A percentile compares a stretch with the other conserved stretches of the same genome.
phyloP scores from a whole-genome alignment of 1,284 basidiomycete species.

The Coniferiporia weirii region DNA sequence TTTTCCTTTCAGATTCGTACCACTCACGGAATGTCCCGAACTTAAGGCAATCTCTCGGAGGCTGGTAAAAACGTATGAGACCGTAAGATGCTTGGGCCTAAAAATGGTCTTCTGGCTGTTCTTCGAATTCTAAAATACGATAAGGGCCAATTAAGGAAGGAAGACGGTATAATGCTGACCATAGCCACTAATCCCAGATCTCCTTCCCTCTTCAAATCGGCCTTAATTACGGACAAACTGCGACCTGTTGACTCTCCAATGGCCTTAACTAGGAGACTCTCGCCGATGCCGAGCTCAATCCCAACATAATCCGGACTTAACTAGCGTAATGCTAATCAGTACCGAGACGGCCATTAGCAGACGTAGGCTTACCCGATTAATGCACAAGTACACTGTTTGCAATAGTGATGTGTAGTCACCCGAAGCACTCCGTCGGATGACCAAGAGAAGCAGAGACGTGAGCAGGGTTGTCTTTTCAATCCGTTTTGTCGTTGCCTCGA shows the following conservation, averaged over 20 bases:
- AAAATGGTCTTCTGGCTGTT: conserved; percentile 93
- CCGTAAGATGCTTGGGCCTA: conserved; percentile 87
- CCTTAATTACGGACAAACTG: conserved; percentile 77
- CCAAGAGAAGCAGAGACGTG: conserved; percentile 84
- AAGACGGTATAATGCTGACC: conserved; percentile 37
- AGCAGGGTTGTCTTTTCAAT: conserved; percentile 89
- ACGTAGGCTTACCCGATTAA: conserved; percentile 75
- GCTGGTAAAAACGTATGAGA: conserved; percentile 83
- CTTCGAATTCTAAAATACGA: conserved; percentile 69
- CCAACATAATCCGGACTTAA: conserved; percentile 95
- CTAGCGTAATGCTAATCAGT: conserved; percentile 34
- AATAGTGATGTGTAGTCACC: conserved; percentile 71
- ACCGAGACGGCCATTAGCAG: neutral
- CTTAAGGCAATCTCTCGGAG: conserved; percentile 85
- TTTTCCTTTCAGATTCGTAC: neutral
- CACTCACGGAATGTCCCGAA: conserved; percentile 71
- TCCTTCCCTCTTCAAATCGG: conserved; percentile 90
- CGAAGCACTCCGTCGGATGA: conserved; percentile 78
- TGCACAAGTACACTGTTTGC: conserved; percentile 92
- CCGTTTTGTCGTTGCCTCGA: conserved; percentile 95
- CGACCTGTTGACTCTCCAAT: conserved; percentile 94
- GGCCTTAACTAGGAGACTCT: conserved; percentile 91
- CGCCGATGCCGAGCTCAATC: conserved; percentile 94
- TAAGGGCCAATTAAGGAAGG: neutral
- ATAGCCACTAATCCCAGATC: conserved; percentile 95